Conservation (phyloP, 345 rosid species). For the Brassica incana region DNA sequence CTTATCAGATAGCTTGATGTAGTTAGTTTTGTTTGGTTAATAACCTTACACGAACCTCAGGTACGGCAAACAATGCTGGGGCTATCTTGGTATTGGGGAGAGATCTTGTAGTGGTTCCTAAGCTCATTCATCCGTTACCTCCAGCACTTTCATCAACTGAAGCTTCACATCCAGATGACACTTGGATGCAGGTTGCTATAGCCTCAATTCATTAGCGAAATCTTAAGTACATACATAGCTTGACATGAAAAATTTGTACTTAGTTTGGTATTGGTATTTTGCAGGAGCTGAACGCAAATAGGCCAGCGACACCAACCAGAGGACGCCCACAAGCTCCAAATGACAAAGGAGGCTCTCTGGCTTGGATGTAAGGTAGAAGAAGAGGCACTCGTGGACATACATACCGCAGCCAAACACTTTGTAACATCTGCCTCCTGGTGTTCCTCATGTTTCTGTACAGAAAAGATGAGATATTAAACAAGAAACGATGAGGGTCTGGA, state of each 20-base stretch:
- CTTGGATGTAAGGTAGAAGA: slow-evolving; percentile 56
- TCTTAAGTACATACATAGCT: neutral
- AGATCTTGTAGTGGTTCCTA: slow-evolving; percentile 92
- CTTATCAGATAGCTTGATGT: neutral
- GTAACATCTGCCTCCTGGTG: slow-evolving; percentile 31
- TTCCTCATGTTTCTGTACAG: slow-evolving; percentile 32
- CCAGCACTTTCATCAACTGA: slow-evolving; percentile 78
- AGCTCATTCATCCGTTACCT: slow-evolving; percentile 88
- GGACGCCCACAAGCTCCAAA: slow-evolving; percentile 78
- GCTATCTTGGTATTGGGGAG: slow-evolving; percentile 91
- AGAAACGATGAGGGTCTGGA: slow-evolving; percentile 23
- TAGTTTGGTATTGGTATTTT: neutral
- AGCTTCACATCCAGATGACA: slow-evolving; percentile 73
- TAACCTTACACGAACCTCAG: slow-evolving; percentile 37
- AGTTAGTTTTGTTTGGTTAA: neutral
- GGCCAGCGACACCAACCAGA: slow-evolving; percentile 92
- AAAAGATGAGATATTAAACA: neutral
- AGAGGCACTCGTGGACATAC: slow-evolving; percentile 15
- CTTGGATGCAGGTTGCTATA: slow-evolving; percentile 85
- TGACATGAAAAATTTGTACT: slow-evolving; percentile 1
- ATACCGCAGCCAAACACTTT: slow-evolving; percentile 13
- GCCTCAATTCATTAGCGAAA: neutral
- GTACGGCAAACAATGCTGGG: slow-evolving; percentile 94
- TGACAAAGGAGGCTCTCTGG: slow-evolving; percentile 73
- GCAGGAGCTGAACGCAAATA: slow-evolving; percentile 89